Base-by-base conservation (phyloP, 1,284 basidiomycete species). In the Mycena citricolor region DNA sequence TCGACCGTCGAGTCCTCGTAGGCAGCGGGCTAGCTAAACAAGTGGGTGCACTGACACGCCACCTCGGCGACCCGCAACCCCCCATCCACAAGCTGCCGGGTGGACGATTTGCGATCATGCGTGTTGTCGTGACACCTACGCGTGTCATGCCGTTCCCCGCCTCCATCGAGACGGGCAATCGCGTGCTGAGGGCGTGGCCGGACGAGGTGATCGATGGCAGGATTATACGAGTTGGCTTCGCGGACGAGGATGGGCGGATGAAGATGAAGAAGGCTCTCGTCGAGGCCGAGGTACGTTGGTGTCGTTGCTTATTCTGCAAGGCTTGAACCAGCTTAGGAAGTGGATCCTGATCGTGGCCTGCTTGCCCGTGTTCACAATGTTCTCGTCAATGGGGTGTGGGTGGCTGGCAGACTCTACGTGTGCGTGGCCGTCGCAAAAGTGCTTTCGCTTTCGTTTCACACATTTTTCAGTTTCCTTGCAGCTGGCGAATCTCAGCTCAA, bases 401-500 rank as follows among this genome's bases (percentile, higher is more conserved):
- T 52, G 16, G 51, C 51, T 1, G 51, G 43, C 11, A 23, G 51
- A 17, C 43, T 45, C 23, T 52, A 44, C 24, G 46, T 43, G 46
- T 52, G 10, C 13, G 50, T 36, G 2, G n/a, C n/a, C n/a, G n/a
- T n/a, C n/a, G n/a, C n/a, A n/a, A n/a, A n/a, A n/a, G n/a, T n/a
- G n/a, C n/a, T n/a, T n/a, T n/a, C n/a, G n/a, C n/a, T n/a, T n/a
- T n/a, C n/a, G n/a, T n/a, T n/a, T n/a, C n/a, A n/a, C n/a, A n/a
- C n/a, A n/a, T n/a, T n/a, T n/a, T 17, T 28, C 13, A 8, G 8
- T 4, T 52, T 49, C 23, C 43, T 52, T 1, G 51, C 51, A 8
- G 42, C 51, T 12, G 46, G 46, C 1, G 51, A 52, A 23, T 52
- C 51, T 16, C 46, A 49, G 32, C 23, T 52, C 7, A 52, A 52